Evolutionary conservation across 1,284 basidiomycete species (phyloP).

Genomic region (Ceratobasidium sp.): DNA sequence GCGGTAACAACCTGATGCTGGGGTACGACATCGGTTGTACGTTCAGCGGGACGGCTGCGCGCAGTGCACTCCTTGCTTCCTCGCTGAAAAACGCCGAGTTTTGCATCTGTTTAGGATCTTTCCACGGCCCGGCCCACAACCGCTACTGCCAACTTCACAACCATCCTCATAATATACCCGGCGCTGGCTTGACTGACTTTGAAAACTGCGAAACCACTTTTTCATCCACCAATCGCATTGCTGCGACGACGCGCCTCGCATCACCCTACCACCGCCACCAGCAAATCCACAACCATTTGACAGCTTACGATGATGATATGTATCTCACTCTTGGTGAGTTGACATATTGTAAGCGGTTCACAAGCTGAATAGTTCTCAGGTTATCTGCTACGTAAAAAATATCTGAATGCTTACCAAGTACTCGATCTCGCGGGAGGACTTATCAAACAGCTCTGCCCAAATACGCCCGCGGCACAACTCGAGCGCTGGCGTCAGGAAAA

Average conservation of each 20-base stretch:
- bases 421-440: not conserved
- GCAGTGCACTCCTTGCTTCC: slow-evolving; percentile 52
- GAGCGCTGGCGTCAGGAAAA: not conserved
- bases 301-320: not conserved
- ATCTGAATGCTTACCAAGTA: not conserved
- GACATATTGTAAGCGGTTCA: too few species aligned
- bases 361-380: too few species aligned
- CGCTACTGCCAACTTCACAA: slow-evolving; percentile 56
- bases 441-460: not conserved
- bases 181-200: slow-evolving; percentile 59
- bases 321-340: too few species aligned
- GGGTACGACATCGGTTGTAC: slow-evolving; percentile 61
- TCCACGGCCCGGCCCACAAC: slow-evolving; percentile 60
- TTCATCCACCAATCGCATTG: slow-evolving; percentile 56
- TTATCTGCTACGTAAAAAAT: not conserved
- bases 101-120: slow-evolving; percentile 53
- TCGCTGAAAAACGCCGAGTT: slow-evolving; percentile 24
- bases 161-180: slow-evolving; percentile 56
- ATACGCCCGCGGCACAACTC: not conserved
- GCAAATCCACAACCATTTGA: slow-evolving; percentile 50
- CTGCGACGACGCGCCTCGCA: slow-evolving; percentile 51
- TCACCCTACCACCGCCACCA: slow-evolving; percentile 56
- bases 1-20: slow-evolving; percentile 51
- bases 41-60: slow-evolving; percentile 54
- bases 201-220: slow-evolving; percentile 58